Evolutionary conservation across 2,329 filamentous ascomycete genomes (phyloP).

Genomic region (Aspergillus felis): DNA sequence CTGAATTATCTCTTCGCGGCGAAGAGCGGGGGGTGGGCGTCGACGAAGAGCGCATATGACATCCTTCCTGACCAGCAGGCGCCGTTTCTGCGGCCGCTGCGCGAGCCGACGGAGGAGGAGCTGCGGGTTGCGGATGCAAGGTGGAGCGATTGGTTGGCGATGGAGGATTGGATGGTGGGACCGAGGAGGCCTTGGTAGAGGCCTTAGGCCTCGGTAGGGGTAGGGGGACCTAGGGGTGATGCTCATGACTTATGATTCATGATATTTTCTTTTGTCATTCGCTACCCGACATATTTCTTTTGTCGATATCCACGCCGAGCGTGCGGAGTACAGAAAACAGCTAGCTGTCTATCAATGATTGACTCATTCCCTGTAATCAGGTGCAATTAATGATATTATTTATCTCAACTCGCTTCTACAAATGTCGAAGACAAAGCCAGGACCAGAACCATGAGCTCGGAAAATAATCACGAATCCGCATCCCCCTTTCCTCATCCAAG

Average conservation of each 20-base stretch:
- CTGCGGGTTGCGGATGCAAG: conserved; percentile 73
- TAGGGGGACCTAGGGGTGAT: neutral
- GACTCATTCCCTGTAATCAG: no score
- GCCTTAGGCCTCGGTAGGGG: no score
- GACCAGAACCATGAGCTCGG: no score
- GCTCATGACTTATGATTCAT: conserved; percentile 19
- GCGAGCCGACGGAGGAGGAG: conserved; percentile 70
- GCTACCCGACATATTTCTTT: neutral
- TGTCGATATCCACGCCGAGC: neutral
- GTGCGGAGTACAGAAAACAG: no score
- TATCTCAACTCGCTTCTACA: no score
- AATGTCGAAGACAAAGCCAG: no score
- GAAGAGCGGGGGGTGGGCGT: conserved; percentile 84
- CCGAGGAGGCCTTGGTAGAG: conserved; percentile 50
- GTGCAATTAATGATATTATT: no score
- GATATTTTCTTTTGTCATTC: conserved; percentile 3
- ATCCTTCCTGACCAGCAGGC: conserved; percentile 76
- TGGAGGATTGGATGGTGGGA: conserved; percentile 98
- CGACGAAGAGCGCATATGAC: conserved; percentile 87
- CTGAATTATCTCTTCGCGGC: conserved; percentile 92
- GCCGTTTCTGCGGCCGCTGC: conserved; percentile 79
- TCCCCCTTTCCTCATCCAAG: no score
- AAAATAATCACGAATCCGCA: neutral
- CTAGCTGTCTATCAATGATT: no score
- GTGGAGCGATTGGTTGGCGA: conserved; percentile 93